Base-by-base conservation (phyloP, 2,329 filamentous ascomycete genomes). In the Daldinia sp. region DNA sequence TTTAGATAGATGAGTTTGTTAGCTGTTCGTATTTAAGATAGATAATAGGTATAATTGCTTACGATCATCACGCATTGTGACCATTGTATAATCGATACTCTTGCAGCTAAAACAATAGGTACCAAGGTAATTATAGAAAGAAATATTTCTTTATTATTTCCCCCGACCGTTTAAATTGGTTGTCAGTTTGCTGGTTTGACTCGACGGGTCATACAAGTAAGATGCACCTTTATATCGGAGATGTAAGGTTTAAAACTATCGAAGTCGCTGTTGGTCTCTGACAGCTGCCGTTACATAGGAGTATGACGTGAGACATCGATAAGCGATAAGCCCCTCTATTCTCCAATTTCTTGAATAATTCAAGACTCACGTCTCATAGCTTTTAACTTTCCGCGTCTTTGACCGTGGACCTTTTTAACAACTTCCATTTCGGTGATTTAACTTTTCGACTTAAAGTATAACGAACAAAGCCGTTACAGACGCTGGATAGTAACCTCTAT, bases 1-100 rank as follows among this genome's bases (percentile, higher is more conserved):
- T 30, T 37, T 5, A 23, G 50, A 33, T 37, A n/a, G 20, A 30
- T 23, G 20, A 54, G 50, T 53, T 9, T 1, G 35, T 39, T 39
- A 12, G n/a, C 20, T 54, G 15, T 15, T 33, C 1, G 65, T 67
- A 50, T 12, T 65, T 30, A 23, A 28, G 20, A 42, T 44, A 15
- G 63, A 26, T 37, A 33, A 33, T 33, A 12, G 12, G 13, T 15
- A 15, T 13, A 42, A 20, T 6, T 35, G n/a, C 75, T 70, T 76
- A 79, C 77, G 77, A 39, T 82, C 81, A 73, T 82, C 80, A 65
- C 80, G 79, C 81, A 83, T 82, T 59, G 69, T 76, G 61, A 71
- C 65, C 60, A 72, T 73, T 51, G 28, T 65, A 48, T 42, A 44
- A 12, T 28, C n/a, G 35, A 10, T 35, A 18, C 12, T 23, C 9